These are phyloP conservation scores for Neurospora sp. DNA, from an alignment of 495 filamentous ascomycete species.

Conservation along the genomic window DNA sequence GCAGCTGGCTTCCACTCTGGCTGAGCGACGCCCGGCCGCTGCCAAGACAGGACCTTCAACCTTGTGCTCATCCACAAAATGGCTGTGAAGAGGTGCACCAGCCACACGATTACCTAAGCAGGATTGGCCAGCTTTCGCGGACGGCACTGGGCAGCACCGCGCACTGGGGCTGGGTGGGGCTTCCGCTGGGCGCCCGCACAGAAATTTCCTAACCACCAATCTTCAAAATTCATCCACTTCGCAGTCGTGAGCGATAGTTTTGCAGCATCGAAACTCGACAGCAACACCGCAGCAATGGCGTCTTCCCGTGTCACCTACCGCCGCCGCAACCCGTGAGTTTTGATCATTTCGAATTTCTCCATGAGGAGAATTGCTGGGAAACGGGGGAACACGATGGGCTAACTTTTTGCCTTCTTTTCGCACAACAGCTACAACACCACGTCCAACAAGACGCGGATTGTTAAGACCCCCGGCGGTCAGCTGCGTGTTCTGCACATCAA, in stretches of 20 bases:
- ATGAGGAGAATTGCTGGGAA: constrained; percentile 3
- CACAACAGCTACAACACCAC: constrained; percentile 77
- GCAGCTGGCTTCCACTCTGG: background rate
- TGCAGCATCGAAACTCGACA: constrained; percentile 36
- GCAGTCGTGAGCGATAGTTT: constrained; percentile 33
- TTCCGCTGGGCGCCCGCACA: constrained; percentile 26
- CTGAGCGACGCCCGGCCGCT: background rate
- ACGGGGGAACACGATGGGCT: constrained; percentile 9
- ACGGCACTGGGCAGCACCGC: background rate
- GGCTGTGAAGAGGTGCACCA: constrained; percentile 1
- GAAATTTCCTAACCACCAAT: constrained; percentile 23
- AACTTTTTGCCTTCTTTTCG: constrained; percentile 3
- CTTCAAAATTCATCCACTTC: constrained; percentile 36
- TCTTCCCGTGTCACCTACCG: constrained; percentile 54
- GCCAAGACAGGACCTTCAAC: background rate
- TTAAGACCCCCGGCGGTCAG: constrained; percentile 93
- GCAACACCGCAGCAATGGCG: constrained; percentile 53
- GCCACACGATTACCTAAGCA: constrained; percentile 9
- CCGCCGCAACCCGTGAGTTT: constrained; percentile 82
- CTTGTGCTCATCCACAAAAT: background rate
- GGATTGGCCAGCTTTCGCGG: constrained; percentile 1
- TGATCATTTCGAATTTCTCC: constrained; percentile 1
- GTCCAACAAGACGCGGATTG: constrained; percentile 90
- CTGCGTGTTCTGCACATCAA: constrained; percentile 96
- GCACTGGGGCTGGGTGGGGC: constrained; percentile 17